These are phyloP conservation scores for Pneumocystis wakefieldiae DNA, from an alignment of 1,139 yeast species.

Conservation along the genomic window DNA sequence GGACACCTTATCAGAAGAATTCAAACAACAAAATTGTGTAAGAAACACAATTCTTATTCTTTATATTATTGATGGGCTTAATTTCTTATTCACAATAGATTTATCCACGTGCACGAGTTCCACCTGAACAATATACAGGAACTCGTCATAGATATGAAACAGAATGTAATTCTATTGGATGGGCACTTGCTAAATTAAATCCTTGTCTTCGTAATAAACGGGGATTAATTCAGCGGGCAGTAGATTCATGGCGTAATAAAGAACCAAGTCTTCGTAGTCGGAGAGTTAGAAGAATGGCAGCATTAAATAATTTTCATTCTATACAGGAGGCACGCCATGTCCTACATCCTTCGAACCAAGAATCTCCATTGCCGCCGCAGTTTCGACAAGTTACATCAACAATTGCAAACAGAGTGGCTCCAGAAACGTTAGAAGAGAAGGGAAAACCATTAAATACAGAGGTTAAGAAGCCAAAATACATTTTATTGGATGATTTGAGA, in stretches of 20 bases:
- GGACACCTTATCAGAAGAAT: slow-evolving; percentile 21
- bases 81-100: slow-evolving; percentile 14
- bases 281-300: slow-evolving; percentile 21
- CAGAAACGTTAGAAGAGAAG: slow-evolving; percentile 11
- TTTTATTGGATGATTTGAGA: neutral
- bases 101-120: slow-evolving; percentile 33
- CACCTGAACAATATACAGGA: slow-evolving; percentile 29
- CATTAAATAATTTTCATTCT: neutral
- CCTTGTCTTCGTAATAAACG: slow-evolving; percentile 29
- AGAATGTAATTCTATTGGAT: slow-evolving; percentile 34
- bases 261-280: slow-evolving; percentile 31
- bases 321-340: neutral
- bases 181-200: slow-evolving; percentile 31
- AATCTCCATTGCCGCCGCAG: neutral
- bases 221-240: slow-evolving; percentile 36
- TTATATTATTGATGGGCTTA: neutral
- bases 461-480: neutral
- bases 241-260: slow-evolving; percentile 34
- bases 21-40: slow-evolving; percentile 28
- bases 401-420: neutral
- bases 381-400: slow-evolving; percentile 1
- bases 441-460: slow-evolving; percentile 3
- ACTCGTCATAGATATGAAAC: slow-evolving; percentile 33
- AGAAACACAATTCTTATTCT: neutral
- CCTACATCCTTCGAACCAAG: neutral